A percentile compares a stretch with the other conserved stretches of the same genome.
These are phyloP conservation scores for Euclidium syriacum DNA, from an alignment of 345 rosid species.

Conservation along the genomic window DNA sequence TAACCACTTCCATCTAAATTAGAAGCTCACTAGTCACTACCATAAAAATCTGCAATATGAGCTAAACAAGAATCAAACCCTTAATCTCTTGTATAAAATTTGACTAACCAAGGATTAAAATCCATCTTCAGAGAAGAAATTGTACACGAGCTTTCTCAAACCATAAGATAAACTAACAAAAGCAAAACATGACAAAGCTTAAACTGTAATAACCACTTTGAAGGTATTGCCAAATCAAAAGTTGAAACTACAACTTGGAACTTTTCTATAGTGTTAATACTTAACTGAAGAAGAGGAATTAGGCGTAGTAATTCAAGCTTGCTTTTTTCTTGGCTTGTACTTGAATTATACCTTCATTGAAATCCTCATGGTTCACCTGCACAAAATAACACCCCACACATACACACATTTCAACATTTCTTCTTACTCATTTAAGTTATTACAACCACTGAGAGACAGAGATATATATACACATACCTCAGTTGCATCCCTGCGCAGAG, in stretches of 20 bases:
- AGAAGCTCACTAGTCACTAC: too few species aligned
- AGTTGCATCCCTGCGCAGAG: conserved; percentile 90
- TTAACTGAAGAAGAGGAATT: background rate
- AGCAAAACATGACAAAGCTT: background rate
- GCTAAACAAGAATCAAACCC: too few species aligned
- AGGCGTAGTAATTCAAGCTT: conserved; percentile 13
- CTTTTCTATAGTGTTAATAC: background rate
- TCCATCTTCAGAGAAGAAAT: too few species aligned
- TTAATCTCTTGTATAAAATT: too few species aligned
- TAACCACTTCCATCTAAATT: too few species aligned
- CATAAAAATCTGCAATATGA: too few species aligned
- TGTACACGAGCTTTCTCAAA: background rate
- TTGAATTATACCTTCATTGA: conserved; percentile 36
- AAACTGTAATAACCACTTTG: background rate
- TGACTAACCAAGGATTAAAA: too few species aligned
- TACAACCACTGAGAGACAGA: background rate
- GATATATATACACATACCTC: conserved; percentile 30
- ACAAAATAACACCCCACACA: too few species aligned
- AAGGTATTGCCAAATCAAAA: too few species aligned
- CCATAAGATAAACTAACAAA: background rate
- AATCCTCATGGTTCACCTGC: conserved; percentile 93
- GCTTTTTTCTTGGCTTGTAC: conserved; percentile 17
- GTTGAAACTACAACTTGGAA: background rate
- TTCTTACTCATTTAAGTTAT: conserved; percentile 18
- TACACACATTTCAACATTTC: background rate